Percentiles rank a stretch among this genome's conserved stretches.
These are phyloP conservation scores for Zizania palustris DNA, from an alignment of 202 grass and related monocot species.

Conservation along the genomic window DNA sequence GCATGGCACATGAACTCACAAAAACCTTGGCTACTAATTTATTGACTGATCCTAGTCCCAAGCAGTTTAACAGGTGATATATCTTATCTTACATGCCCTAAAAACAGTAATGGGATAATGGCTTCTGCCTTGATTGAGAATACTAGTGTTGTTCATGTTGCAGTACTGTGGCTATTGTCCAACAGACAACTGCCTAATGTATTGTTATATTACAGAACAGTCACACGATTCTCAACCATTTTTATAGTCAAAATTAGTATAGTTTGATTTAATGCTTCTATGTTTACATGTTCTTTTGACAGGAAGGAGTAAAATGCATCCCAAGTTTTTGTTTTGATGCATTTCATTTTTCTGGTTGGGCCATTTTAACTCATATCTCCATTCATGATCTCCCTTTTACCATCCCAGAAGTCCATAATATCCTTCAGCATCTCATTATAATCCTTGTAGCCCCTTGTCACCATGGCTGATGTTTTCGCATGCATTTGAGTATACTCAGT, in stretches of 20 bases:
- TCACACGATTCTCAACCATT: not conserved
- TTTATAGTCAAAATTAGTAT: not conserved
- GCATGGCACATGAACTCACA: not conserved
- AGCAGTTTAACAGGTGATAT: not conserved
- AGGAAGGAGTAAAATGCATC: not conserved
- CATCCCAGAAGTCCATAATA: not conserved
- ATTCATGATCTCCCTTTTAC: not conserved
- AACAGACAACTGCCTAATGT: not conserved
- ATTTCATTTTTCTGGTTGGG: not conserved
- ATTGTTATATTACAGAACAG: not conserved
- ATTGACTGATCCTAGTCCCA: not conserved
- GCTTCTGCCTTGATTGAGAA: slow-evolving; percentile 1
- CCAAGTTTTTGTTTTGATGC: not conserved
- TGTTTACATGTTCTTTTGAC: not conserved
- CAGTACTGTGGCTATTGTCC: not conserved
- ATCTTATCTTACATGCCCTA: slow-evolving; percentile 6
- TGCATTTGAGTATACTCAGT: not conserved
- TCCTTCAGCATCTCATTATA: not conserved
- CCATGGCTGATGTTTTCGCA: not conserved
- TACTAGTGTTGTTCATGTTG: not conserved
- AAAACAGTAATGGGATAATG: not conserved
- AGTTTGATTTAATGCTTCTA: not conserved
- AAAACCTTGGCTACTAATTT: not conserved
- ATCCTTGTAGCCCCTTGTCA: not conserved
- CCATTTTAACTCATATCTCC: not conserved